phyloP scores from a whole-genome alignment of 2,329 filamentous ascomycete genomes.

The Myriosclerotinia scirpicola region DNA sequence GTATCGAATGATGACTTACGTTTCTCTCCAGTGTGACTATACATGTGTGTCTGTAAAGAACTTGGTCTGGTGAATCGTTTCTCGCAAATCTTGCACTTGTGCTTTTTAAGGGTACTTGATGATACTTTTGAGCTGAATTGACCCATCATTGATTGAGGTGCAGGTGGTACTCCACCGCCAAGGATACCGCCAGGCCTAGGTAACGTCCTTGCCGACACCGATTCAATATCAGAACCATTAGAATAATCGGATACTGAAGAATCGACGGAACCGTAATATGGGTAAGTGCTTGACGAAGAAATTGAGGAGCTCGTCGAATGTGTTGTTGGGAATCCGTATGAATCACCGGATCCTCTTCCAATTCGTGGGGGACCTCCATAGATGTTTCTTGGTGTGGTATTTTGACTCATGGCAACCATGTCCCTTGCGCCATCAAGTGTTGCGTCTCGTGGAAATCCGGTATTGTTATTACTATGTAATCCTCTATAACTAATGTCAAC shows the following conservation, averaged over 20 bases:
- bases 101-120: constrained; percentile 96
- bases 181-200: constrained; percentile 72
- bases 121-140: constrained; percentile 97
- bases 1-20: constrained; percentile 58
- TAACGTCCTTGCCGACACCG: constrained; percentile 76
- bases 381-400: constrained; percentile 88
- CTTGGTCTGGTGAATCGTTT: constrained; percentile 95
- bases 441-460: constrained; percentile 74
- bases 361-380: constrained; percentile 66
- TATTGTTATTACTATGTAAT: constrained; percentile 53
- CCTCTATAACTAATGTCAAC: constrained; percentile 64
- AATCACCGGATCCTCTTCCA: constrained; percentile 73
- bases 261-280: constrained; percentile 78
- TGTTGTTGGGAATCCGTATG: constrained; percentile 85
- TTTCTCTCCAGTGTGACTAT: constrained; percentile 97
- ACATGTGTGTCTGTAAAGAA: constrained; percentile 96
- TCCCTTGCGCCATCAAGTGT: constrained; percentile 83
- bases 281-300: constrained; percentile 78
- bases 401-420: constrained; percentile 95
- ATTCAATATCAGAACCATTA: constrained; percentile 84
- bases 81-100: constrained; percentile 98
- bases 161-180: constrained; percentile 66
- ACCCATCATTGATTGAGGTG: constrained; percentile 96
- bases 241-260: constrained; percentile 91
- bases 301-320: constrained; percentile 89